A percentile compares a stretch with the other conserved stretches of the same genome.
Conservation (phyloP, 2,329 filamentous ascomycete genomes). For the Escovopsis sp. region DNA sequence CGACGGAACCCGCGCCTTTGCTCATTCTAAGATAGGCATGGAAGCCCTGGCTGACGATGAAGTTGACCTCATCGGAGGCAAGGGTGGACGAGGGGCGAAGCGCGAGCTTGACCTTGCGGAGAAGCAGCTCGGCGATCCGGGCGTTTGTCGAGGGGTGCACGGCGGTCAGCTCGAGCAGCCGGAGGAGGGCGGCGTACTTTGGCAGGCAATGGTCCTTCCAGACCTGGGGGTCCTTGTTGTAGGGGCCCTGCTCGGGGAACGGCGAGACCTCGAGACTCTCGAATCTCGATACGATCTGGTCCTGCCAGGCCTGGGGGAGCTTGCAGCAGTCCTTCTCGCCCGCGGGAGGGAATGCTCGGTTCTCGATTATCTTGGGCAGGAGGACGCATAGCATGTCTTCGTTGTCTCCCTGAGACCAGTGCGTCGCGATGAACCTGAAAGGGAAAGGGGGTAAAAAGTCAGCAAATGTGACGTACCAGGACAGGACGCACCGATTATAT, state of each 20-base stretch:
- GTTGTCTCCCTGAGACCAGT: slow-evolving; percentile 53
- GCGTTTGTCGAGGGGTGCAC: slow-evolving; percentile 53
- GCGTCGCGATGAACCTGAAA: slow-evolving; percentile 53
- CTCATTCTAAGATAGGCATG: slow-evolving; percentile 56
- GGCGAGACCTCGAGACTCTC: slow-evolving; percentile 48
- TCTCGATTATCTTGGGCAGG: slow-evolving; percentile 48
- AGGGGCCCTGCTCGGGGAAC: slow-evolving; percentile 46
- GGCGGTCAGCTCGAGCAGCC: slow-evolving; percentile 44
- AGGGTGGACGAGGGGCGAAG: slow-evolving; percentile 45
- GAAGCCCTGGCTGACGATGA: slow-evolving; percentile 63
- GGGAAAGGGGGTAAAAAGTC: neutral
- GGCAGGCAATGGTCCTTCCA: slow-evolving; percentile 51
- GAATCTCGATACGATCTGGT: slow-evolving; percentile 57
- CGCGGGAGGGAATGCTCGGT: slow-evolving; percentile 37
- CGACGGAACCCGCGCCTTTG: slow-evolving; percentile 40
- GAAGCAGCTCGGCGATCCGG: slow-evolving; percentile 49
- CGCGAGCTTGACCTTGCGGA: slow-evolving; percentile 51
- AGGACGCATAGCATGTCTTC: slow-evolving; percentile 56
- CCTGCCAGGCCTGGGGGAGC: slow-evolving; percentile 55
- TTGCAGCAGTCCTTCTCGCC: slow-evolving; percentile 38
- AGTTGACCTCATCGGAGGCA: slow-evolving; percentile 49
- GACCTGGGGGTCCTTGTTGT: slow-evolving; percentile 45
- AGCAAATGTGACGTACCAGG: neutral
- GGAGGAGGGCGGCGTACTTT: slow-evolving; percentile 52
- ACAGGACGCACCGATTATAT: neutral